Evolutionary conservation across 192 early-diverging fungal species (phyloP).

Genomic region (Globomyces pollinis-pini): DNA sequence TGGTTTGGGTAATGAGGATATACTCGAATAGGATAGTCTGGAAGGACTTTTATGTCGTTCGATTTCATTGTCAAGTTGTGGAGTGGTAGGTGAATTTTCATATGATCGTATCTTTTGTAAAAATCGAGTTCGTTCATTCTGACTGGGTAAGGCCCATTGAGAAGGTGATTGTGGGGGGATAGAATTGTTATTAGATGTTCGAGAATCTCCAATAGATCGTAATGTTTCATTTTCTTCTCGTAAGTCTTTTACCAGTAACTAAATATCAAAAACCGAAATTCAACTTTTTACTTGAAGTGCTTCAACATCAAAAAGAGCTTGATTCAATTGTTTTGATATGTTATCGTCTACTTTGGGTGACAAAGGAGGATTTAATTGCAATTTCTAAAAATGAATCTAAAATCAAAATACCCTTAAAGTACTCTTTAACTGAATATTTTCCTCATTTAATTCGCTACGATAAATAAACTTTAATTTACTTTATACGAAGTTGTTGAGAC

Average conservation of each 20-base stretch:
- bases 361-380: not conserved
- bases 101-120: not conserved
- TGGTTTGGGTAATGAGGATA: too few species aligned
- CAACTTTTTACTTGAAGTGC: not conserved
- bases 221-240: conserved; percentile 6
- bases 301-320: conserved; percentile 5
- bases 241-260: conserved; percentile 1
- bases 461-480: not conserved
- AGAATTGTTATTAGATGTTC: not conserved
- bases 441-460: not conserved
- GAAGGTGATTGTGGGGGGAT: not conserved
- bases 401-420: not conserved
- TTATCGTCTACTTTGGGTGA: not conserved
- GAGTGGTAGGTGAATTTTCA: too few species aligned
- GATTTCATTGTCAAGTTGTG: too few species aligned
- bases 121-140: not conserved
- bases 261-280: not conserved
- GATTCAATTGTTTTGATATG: not conserved
- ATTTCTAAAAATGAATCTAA: not conserved
- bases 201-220: too few species aligned
- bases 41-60: too few species aligned
- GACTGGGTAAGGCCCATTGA: not conserved
- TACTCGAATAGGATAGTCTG: too few species aligned
- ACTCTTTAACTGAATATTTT: conserved; percentile 1
- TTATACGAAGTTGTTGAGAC: conserved; percentile 2